Evolutionary conservation across 2,329 filamentous ascomycete species (phyloP), one percentile per base, ranked within the genome.

Genomic region (Epichloe sibirici): DNA sequence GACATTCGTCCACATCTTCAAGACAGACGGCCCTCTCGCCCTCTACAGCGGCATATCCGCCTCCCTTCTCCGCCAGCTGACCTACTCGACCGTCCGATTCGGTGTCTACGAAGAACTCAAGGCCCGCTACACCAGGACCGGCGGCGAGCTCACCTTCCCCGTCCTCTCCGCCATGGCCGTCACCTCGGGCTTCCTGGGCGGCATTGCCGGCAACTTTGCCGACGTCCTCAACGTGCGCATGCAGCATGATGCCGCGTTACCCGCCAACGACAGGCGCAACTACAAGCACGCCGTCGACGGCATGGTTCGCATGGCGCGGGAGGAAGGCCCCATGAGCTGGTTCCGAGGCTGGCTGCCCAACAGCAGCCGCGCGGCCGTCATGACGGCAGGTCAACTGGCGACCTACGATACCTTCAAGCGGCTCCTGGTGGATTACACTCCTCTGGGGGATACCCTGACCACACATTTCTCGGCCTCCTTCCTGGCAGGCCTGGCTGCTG

Each of bases 181-280:
- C 25, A 72, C 82, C 31, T 91, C 93, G 7, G 93, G 93, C 49
- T 88, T 96, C 65, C 70, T 94, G 3, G 93, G 93, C 56, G 93
- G 93, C 48, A 72, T 97, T 46, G 87, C 85, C 5, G 93, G 93
- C 58, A 98, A 97, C 71, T 90, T 90, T 3, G 91, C 90, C 58
- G 93, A 98, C 67, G 90, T 98, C 37, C 77, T 96, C 63, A 98
- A 98, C 70, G 93, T 98, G 48, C 88, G 93, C 59, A 98, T 98
- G 93, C 93, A 98, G 72, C 88, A 95, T 70, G 93, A 85, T 63
- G 84, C 87, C 2, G 82, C 89, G 0, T 80, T 96, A 1, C 86
- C 90, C 0, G 63, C 71, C 1, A 77, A 77, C 5, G 74, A 94
- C 63, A 82, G 88, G 47, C 81, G 91, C 53, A 93, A 95, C 69